Conservation (phyloP, 106 monocot species). For the Allium sativum region DNA sequence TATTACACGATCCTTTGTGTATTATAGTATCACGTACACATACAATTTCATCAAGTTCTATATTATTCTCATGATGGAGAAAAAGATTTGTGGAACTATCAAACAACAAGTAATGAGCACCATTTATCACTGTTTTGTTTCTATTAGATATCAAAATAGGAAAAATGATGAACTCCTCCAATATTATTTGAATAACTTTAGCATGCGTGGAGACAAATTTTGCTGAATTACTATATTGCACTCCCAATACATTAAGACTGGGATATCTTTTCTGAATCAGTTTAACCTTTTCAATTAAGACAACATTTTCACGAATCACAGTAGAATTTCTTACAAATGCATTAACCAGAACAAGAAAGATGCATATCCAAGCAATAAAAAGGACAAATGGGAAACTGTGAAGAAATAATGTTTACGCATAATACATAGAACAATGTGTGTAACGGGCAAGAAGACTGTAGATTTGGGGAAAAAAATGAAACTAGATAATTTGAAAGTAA, state of each 20-base stretch:
- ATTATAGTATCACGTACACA: too few species aligned
- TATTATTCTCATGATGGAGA: constrained; percentile 7
- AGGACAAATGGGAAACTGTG: too few species aligned
- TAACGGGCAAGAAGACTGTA: too few species aligned
- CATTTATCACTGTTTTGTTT: constrained; percentile 25
- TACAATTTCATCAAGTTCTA: constrained; percentile 15
- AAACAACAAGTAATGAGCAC: constrained; percentile 29
- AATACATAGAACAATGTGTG: too few species aligned
- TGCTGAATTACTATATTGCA: constrained; percentile 19
- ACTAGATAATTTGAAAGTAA: too few species aligned
- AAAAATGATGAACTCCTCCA: constrained; percentile 38
- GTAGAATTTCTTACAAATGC: constrained; percentile 3
- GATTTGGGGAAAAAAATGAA: too few species aligned
- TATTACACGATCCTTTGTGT: constrained; percentile 33
- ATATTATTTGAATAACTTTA: constrained; percentile 17
- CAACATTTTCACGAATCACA: constrained; percentile 6
- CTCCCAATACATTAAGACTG: constrained; percentile 32
- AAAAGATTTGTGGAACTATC: constrained; percentile 19
- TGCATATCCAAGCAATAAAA: too few species aligned
- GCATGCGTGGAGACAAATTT: constrained; percentile 11
- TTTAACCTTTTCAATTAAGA: constrained; percentile 30
- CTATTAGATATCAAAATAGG: constrained; percentile 38
- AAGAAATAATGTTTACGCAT: too few species aligned
- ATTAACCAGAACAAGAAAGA: constrained; percentile 24
- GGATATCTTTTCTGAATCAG: constrained; percentile 30